These are phyloP conservation scores for Cyclotella cryptica DNA, from an alignment of 108 stramenopile genomes.

Conservation along the genomic window DNA sequence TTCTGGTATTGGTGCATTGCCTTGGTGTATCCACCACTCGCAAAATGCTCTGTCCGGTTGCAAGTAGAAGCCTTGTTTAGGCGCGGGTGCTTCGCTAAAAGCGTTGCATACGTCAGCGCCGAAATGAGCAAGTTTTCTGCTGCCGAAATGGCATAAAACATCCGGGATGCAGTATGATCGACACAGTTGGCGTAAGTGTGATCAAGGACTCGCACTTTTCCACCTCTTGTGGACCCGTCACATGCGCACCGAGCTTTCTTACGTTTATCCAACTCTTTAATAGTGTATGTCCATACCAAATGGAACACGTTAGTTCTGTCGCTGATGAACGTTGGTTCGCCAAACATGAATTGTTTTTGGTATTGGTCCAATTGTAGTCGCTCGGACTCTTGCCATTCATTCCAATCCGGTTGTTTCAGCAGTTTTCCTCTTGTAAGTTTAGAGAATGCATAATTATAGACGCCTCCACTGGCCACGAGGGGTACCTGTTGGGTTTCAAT, in stretches of 20 bases:
- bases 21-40: conserved; percentile 6
- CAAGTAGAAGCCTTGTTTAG: neutral
- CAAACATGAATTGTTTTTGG: neutral
- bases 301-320: neutral
- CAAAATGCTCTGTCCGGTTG: neutral
- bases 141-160: neutral
- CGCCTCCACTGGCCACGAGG: neutral
- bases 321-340: neutral
- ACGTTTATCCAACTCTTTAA: neutral
- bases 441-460: neutral
- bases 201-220: conserved; percentile 3
- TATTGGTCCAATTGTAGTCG: neutral
- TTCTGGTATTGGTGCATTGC: neutral
- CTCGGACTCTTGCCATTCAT: neutral
- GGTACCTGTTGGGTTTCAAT: neutral
- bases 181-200: conserved; percentile 24
- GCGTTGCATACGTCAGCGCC: conserved; percentile 3
- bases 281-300: conserved; percentile 1
- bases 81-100: too few relatives aligned
- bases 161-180: conserved; percentile 10
- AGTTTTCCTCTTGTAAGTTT: neutral
- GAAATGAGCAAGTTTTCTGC: conserved; percentile 8
- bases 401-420: neutral
- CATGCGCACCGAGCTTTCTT: conserved; percentile 5
- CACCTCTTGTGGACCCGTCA: conserved; percentile 4